phyloP scores from a whole-genome alignment of 139 green algal genomes.

The Volvox reticuliferus region DNA sequence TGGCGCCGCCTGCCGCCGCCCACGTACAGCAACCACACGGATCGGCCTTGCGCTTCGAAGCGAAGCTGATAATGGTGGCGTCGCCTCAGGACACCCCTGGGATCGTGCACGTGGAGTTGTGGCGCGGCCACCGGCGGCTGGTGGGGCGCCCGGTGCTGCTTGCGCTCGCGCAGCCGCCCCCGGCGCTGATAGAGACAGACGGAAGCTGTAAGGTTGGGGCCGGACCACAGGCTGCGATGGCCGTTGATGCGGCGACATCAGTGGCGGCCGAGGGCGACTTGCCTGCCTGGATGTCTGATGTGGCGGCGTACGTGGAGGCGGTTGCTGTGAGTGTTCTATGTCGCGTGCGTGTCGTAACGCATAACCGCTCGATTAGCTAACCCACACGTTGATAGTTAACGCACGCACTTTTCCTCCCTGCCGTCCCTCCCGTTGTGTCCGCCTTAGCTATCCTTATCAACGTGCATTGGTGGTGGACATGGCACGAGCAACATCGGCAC shows the following conservation, averaged over 20 bases:
- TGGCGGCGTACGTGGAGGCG: background rate
- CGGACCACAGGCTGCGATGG: background rate
- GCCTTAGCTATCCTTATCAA: too few species aligned
- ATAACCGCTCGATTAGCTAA: too few species aligned
- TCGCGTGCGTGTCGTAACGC: too few species aligned
- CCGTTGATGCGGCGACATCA: background rate
- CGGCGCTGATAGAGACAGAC: background rate
- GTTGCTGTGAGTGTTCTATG: background rate
- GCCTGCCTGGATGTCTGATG: background rate
- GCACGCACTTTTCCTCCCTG: too few species aligned
- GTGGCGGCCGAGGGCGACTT: background rate
- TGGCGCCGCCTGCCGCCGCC: background rate
- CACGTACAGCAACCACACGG: background rate
- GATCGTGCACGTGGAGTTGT: constrained; percentile 17
- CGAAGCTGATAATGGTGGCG: background rate
- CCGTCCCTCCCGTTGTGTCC: too few species aligned
- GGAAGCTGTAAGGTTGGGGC: background rate
- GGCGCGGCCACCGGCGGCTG: constrained; percentile 5
- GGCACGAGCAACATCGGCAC: too few species aligned
- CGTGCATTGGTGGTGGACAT: too few species aligned
- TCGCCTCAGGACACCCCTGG: background rate
- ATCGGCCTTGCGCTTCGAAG: background rate
- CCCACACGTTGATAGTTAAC: too few species aligned
- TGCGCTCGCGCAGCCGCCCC: background rate
- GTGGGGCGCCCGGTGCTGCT: constrained; percentile 5